Percentiles rank a stretch among this genome's conserved stretches.
Evolutionary conservation across 768 basidiomycete species (phyloP).

Genomic region (Cystoderma amianthinum): DNA sequence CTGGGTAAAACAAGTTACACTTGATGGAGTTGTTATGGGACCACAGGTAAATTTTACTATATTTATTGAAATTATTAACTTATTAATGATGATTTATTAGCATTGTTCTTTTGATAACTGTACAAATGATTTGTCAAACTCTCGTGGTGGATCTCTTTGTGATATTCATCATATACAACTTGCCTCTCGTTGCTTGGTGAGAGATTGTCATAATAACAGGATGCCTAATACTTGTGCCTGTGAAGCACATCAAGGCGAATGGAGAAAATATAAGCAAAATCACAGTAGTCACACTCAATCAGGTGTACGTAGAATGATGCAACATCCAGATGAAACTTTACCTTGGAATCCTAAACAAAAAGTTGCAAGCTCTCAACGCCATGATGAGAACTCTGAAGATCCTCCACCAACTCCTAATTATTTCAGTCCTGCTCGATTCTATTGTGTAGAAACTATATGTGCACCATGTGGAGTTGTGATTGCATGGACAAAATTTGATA

Average conservation of each 20-base stretch:
- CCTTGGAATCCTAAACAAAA: constrained; percentile 8
- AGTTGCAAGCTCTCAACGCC: constrained; percentile 10
- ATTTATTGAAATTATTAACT: too few species aligned
- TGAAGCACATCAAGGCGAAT: constrained; percentile 8
- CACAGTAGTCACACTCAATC: constrained; percentile 4
- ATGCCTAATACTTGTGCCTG: constrained; percentile 10
- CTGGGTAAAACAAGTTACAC: too few species aligned
- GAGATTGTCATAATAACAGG: constrained; percentile 9
- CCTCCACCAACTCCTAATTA: constrained; percentile 9
- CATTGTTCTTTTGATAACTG: too few species aligned
- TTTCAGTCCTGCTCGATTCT: constrained; percentile 11
- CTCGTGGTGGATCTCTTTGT: constrained; percentile 9
- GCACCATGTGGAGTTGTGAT: constrained; percentile 19
- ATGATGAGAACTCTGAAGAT: constrained; percentile 4
- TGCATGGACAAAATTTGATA: constrained; percentile 21
- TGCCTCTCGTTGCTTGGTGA: constrained; percentile 5
- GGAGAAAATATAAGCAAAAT: constrained; percentile 6
- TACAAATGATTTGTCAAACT: too few species aligned
- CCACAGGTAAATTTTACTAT: too few species aligned
- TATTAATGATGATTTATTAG: too few species aligned
- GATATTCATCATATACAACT: constrained; percentile 4
- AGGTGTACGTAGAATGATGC: constrained; percentile 8
- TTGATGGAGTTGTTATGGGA: too few species aligned
- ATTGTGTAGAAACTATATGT: constrained; percentile 22
- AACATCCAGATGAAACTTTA: constrained; percentile 5